These are phyloP conservation scores for Hypoxylon perforatum DNA, from an alignment of 495 filamentous ascomycete species.

Conservation along the genomic window DNA sequence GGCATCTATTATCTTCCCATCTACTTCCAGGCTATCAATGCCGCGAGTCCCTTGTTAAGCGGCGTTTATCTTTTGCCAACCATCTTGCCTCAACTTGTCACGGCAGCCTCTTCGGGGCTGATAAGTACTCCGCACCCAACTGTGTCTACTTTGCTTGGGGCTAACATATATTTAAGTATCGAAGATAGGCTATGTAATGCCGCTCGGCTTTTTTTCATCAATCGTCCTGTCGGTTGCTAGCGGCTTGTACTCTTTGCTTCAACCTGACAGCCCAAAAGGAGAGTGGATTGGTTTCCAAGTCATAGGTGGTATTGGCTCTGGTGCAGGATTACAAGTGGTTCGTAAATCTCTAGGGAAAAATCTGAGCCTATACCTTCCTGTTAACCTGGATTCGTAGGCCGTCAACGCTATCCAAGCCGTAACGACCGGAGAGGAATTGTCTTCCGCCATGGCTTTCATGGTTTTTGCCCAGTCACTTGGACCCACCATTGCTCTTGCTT, in stretches of 20 bases:
- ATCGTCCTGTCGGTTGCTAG: slow-evolving; percentile 55
- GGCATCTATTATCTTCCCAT: slow-evolving; percentile 61
- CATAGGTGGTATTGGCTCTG: slow-evolving; percentile 59
- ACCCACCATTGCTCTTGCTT: slow-evolving; percentile 56
- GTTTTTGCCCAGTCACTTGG: slow-evolving; percentile 62
- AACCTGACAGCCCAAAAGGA: slow-evolving; percentile 49
- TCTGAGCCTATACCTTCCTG: not conserved
- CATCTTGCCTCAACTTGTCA: slow-evolving; percentile 58
- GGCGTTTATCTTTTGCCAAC: slow-evolving; percentile 60
- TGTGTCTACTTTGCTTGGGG: not conserved
- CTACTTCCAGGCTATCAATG: slow-evolving; percentile 72
- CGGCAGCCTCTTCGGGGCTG: slow-evolving; percentile 58
- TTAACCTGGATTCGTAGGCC: not conserved
- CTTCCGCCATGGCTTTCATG: slow-evolving; percentile 60
- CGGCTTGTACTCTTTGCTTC: slow-evolving; percentile 60
- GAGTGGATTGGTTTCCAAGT: slow-evolving; percentile 70
- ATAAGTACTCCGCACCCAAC: slow-evolving; percentile 38
- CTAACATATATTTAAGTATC: slow-evolving; percentile 22
- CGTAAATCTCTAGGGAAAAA: not conserved
- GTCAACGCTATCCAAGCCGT: not conserved
- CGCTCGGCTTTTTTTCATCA: slow-evolving; percentile 58
- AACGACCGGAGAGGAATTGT: slow-evolving; percentile 41
- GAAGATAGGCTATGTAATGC: slow-evolving; percentile 60
- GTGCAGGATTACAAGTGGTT: slow-evolving; percentile 57
- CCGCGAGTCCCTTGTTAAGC: slow-evolving; percentile 53